Evolutionary conservation across 1,284 basidiomycete species (phyloP).

Genomic region (Ceratobasidium sp.): DNA sequence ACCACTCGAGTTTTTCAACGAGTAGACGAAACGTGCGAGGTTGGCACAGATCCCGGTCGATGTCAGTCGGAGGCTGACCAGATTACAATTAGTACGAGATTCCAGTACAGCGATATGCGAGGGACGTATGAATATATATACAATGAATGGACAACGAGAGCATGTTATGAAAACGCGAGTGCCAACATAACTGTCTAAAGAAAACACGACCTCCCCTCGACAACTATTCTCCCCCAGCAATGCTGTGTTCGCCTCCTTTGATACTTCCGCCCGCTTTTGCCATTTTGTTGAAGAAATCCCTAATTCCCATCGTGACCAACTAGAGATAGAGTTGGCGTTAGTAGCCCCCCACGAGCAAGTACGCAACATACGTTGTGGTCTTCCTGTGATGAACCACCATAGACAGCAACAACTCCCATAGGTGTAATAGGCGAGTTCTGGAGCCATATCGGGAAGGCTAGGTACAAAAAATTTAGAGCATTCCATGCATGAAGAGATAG

Average conservation of each 20-base stretch:
- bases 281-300: constrained; percentile 43
- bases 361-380: constrained; percentile 64
- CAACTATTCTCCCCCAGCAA: constrained; percentile 12
- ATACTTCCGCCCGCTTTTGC: constrained; percentile 33
- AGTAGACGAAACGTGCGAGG: constrained; percentile 58
- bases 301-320: constrained; percentile 40
- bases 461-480: constrained; percentile 36
- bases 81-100: constrained; percentile 39
- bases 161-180: constrained; percentile 4
- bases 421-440: constrained; percentile 85
- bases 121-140: constrained; percentile 33
- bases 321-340: background rate
- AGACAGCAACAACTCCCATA: constrained; percentile 80
- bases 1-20: constrained; percentile 79
- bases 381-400: constrained; percentile 79
- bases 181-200: background rate
- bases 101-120: constrained; percentile 23
- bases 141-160: constrained; percentile 17
- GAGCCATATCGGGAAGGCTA: constrained; percentile 42
- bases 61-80: background rate
- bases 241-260: constrained; percentile 31
- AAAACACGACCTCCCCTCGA: background rate
- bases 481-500: constrained; percentile 14
- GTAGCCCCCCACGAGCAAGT: background rate
- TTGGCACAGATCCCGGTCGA: background rate